Percentiles rank a stretch among this genome's conserved stretches.
Conservation (phyloP, 352 stramenopile species). For the Phytophthora meadii region DNA sequence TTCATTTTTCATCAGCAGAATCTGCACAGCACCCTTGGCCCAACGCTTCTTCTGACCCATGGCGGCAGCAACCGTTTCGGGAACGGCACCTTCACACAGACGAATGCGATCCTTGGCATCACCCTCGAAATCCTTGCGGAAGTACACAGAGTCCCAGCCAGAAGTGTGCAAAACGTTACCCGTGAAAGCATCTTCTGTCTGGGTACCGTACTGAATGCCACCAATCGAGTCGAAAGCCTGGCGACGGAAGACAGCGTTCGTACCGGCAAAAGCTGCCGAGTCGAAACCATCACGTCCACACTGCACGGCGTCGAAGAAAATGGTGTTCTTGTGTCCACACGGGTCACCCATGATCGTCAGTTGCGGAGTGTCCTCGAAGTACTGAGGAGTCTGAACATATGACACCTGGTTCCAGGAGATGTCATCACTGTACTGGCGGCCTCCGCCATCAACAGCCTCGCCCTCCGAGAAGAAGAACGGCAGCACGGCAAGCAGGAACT, state of each 20-base stretch:
- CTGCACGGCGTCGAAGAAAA: slow-evolving; percentile 92
- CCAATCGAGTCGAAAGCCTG: slow-evolving; percentile 90
- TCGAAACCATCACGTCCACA: slow-evolving; percentile 90
- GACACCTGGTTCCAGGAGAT: slow-evolving; percentile 92
- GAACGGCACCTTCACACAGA: slow-evolving; percentile 82
- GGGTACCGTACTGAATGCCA: slow-evolving; percentile 90
- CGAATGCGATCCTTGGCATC: slow-evolving; percentile 88
- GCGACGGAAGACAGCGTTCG: slow-evolving; percentile 90
- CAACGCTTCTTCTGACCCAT: slow-evolving; percentile 91
- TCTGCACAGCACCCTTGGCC: slow-evolving; percentile 89
- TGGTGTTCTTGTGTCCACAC: slow-evolving; percentile 91
- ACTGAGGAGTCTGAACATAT: slow-evolving; percentile 91
- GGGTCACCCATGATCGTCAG: slow-evolving; percentile 88
- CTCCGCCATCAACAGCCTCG: slow-evolving; percentile 83
- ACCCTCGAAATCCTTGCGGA: slow-evolving; percentile 91
- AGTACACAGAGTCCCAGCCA: slow-evolving; percentile 90
- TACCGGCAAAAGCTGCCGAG: slow-evolving; percentile 88
- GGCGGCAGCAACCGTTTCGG: slow-evolving; percentile 84
- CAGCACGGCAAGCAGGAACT: slow-evolving; percentile 86
- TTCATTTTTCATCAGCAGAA: slow-evolving; percentile 91
- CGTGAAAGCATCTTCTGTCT: slow-evolving; percentile 92
- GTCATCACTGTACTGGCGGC: slow-evolving; percentile 88
- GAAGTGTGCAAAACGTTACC: slow-evolving; percentile 87
- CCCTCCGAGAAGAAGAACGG: slow-evolving; percentile 92
- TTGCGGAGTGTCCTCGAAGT: slow-evolving; percentile 90